Conservation (phyloP, 139 green algal species). For the Ettlia oleoabundans region DNA sequence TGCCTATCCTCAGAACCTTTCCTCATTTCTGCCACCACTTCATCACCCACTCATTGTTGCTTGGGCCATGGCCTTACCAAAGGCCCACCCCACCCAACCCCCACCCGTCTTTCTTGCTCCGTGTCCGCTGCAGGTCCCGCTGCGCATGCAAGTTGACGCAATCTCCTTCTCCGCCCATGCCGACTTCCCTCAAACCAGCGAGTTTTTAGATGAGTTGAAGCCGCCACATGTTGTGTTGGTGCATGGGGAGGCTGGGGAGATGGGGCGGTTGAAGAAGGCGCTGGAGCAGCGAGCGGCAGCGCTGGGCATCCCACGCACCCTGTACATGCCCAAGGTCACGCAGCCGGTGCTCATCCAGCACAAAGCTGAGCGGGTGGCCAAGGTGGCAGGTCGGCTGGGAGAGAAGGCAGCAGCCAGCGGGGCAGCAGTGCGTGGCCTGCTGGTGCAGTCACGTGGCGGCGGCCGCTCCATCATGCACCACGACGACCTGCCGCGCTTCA, state of each 20-base stretch:
- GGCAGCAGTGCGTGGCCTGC: slow-evolving; percentile 62
- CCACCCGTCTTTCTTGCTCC: neutral
- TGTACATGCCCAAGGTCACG: slow-evolving; percentile 72
- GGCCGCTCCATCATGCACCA: slow-evolving; percentile 78
- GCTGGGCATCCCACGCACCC: slow-evolving; percentile 47
- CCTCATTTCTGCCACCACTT: no score
- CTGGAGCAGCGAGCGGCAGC: slow-evolving; percentile 70
- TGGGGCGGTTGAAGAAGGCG: slow-evolving; percentile 79
- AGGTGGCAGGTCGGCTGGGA: slow-evolving; percentile 74
- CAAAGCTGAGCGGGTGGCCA: slow-evolving; percentile 65
- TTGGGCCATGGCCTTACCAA: neutral
- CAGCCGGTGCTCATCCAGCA: slow-evolving; percentile 71
- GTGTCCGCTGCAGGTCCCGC: slow-evolving; percentile 65
- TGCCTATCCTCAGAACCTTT: no score
- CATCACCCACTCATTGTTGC: no score
- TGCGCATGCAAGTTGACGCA: slow-evolving; percentile 89
- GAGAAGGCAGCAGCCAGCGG: slow-evolving; percentile 64
- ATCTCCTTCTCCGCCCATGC: slow-evolving; percentile 98
- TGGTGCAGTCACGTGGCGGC: slow-evolving; percentile 69
- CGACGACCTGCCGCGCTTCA: slow-evolving; percentile 89
- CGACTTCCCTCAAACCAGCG: slow-evolving; percentile 95
- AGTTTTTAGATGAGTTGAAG: slow-evolving; percentile 87
- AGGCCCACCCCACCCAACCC: neutral
- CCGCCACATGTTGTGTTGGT: slow-evolving; percentile 95
- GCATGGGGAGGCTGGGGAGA: slow-evolving; percentile 93